Conservation (phyloP, 495 filamentous ascomycete species). For the Sordaria brevicollis region DNA sequence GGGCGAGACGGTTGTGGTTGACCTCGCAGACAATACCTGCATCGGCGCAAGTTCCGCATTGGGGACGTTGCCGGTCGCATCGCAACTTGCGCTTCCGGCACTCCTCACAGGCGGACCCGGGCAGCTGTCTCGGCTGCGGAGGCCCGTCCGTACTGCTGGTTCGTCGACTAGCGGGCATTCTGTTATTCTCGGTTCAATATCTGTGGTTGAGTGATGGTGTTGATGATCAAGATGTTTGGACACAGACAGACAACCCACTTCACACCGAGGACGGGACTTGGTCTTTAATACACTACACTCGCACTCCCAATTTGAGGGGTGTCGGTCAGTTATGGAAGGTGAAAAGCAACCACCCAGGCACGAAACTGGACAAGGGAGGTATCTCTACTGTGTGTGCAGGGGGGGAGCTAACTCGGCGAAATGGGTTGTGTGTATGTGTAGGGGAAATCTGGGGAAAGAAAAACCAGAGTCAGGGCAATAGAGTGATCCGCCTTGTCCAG, state of each 20-base stretch:
- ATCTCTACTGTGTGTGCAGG: background rate
- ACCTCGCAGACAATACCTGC: conserved; percentile 39
- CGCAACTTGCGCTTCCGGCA: conserved; percentile 39
- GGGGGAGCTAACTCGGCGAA: background rate
- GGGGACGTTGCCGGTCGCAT: conserved; percentile 42
- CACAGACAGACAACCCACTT: background rate
- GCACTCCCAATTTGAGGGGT: background rate
- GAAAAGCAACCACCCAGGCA: background rate
- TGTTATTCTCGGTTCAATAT: too few species aligned
- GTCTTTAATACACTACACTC: background rate
- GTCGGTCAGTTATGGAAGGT: background rate
- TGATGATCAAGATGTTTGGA: background rate
- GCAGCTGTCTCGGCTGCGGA: conserved; percentile 29
- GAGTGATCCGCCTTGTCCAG: background rate
- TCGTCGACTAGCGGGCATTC: background rate
- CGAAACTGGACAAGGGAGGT: background rate
- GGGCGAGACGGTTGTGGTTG: conserved; percentile 32
- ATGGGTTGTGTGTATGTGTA: background rate
- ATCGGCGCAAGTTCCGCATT: conserved; percentile 40
- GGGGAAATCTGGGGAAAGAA: background rate
- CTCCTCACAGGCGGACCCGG: conserved; percentile 37
- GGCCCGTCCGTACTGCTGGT: background rate
- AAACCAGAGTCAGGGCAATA: background rate
- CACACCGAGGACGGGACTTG: background rate
- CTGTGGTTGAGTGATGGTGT: background rate